phyloP scores from a whole-genome alignment of 1,284 basidiomycete genomes.

The Dichomitus squalens region DNA sequence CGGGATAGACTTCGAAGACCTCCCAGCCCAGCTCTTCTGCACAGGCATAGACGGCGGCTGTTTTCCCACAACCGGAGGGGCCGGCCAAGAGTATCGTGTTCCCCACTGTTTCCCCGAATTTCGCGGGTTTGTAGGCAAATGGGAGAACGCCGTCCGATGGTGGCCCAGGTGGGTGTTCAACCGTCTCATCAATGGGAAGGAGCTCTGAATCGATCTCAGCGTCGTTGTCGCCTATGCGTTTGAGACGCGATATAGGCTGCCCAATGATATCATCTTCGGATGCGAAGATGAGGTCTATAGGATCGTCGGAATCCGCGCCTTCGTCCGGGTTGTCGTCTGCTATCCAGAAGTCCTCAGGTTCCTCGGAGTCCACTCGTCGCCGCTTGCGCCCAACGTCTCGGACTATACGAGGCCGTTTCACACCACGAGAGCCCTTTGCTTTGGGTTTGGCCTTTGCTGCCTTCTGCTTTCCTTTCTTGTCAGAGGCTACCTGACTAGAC shows the following conservation, averaged over 20 bases:
- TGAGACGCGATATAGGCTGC: conserved; percentile 17
- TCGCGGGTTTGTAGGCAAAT: conserved; percentile 18
- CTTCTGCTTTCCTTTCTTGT: conserved; percentile 26
- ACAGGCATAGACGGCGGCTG: conserved; percentile 90
- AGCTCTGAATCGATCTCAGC: not conserved
- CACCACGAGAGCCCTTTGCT: conserved; percentile 31
- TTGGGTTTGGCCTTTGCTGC: conserved; percentile 18
- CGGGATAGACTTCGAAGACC: conserved; percentile 97
- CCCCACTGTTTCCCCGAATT: conserved; percentile 56
- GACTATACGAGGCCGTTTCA: conserved; percentile 52
- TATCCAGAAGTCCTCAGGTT: conserved; percentile 52
- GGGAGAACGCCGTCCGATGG: not conserved
- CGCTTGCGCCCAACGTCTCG: conserved; percentile 50
- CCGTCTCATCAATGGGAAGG: not conserved
- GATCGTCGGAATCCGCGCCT: conserved; percentile 36
- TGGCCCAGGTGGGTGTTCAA: conserved; percentile 1
- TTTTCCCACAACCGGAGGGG: conserved; percentile 88
- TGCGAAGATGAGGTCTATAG: conserved; percentile 29
- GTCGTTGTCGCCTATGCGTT: conserved; percentile 7
- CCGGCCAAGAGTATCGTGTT: conserved; percentile 89
- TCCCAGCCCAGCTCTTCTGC: conserved; percentile 94
- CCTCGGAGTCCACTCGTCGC: conserved; percentile 57
- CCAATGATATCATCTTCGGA: conserved; percentile 32
- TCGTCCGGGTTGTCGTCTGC: conserved; percentile 41
- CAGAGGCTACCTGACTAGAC: conserved; percentile 5